phyloP scores from a whole-genome alignment of 495 filamentous ascomycete species.

The Aspergillus panamensis region DNA sequence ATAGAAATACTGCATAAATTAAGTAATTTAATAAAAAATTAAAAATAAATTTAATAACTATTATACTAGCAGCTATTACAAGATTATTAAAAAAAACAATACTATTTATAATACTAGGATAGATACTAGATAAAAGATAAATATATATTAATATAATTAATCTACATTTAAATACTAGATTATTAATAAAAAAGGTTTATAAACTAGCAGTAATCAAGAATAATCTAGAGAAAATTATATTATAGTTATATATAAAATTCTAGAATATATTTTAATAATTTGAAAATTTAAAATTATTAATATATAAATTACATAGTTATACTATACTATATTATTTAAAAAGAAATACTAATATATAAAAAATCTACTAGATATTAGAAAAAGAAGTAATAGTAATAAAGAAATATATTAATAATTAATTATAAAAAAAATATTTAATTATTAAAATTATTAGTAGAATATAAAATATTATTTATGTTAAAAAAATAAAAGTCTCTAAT shows the following conservation, averaged over 20 bases:
- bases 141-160: too few species aligned
- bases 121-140: too few species aligned
- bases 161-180: too few species aligned
- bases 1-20: background rate
- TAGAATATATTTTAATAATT: too few species aligned
- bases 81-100: too few species aligned
- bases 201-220: background rate
- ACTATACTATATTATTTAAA: background rate
- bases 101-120: too few species aligned
- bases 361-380: background rate
- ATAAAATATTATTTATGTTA: background rate
- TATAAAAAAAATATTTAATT: background rate
- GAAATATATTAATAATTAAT: background rate
- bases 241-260: too few species aligned
- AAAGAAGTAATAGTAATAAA: background rate
- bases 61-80: too few species aligned
- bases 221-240: too few species aligned
- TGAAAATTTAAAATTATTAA: background rate
- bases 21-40: too few species aligned
- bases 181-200: too few species aligned
- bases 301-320: background rate
- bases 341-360: background rate
- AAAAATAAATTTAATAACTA: too few species aligned
- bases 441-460: background rate
- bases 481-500: background rate